Evolutionary conservation across 306 rosid genomes (phyloP).

Genomic region (Medicago lupulina): DNA sequence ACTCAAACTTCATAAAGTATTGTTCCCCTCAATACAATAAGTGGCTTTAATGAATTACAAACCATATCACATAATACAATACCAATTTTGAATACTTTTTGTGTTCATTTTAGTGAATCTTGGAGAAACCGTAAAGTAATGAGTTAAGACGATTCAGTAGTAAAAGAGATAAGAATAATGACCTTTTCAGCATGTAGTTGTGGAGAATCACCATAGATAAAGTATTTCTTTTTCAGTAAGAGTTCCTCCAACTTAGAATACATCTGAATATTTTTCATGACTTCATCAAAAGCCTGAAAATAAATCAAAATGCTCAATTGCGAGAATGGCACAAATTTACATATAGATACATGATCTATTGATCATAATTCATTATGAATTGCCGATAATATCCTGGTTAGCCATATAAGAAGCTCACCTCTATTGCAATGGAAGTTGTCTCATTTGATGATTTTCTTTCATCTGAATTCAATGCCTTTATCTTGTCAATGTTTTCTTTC

Average conservation of each 20-base stretch:
- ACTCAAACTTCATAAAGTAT: too few species aligned
- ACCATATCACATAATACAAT: constrained; percentile 1
- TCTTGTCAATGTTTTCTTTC: constrained; percentile 68
- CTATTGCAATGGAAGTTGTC: constrained; percentile 45
- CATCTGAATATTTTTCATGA: constrained; percentile 56
- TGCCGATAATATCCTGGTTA: constrained; percentile 10
- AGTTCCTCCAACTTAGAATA: constrained; percentile 75
- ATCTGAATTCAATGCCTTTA: constrained; percentile 45
- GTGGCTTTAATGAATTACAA: constrained; percentile 25
- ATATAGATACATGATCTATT: constrained; percentile 4
- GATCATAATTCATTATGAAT: constrained; percentile 13
- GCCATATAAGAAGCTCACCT: constrained; percentile 48
- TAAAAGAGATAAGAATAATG: constrained; percentile 40
- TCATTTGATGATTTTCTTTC: constrained; percentile 46
- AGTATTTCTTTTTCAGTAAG: constrained; percentile 71
- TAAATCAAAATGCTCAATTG: constrained; percentile 36
- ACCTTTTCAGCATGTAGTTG: constrained; percentile 80
- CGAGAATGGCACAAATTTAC: not conserved
- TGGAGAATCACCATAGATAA: constrained; percentile 66
- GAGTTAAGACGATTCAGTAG: constrained; percentile 9
- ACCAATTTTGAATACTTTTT: constrained; percentile 18
- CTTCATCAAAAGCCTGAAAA: constrained; percentile 67
- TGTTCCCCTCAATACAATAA: too few species aligned
- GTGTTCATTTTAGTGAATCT: constrained; percentile 24
- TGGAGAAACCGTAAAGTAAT: constrained; percentile 21